Evolutionary conservation across 2,329 filamentous ascomycete genomes (phyloP).

Genomic region (Pseudocercospora eumusae): DNA sequence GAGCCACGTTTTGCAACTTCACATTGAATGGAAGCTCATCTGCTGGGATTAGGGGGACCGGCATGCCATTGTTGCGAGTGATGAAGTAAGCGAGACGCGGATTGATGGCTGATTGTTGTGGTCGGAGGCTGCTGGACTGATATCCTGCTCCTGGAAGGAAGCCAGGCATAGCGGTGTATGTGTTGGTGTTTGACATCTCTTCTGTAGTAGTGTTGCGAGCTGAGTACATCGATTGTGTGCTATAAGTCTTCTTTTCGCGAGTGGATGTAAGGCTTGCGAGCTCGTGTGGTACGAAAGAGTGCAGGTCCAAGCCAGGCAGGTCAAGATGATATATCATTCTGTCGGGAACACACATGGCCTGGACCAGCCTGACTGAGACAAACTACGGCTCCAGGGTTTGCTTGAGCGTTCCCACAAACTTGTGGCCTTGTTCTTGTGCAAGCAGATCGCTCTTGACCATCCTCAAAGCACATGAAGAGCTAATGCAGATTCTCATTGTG

Average conservation of each 20-base stretch:
- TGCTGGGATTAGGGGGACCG: conserved; percentile 46
- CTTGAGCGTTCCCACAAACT: neutral
- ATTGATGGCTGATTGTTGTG: conserved; percentile 7
- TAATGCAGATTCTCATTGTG: neutral
- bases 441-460: neutral
- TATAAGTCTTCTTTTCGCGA: conserved; percentile 2
- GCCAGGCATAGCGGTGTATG: conserved; percentile 15
- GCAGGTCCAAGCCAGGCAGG: neutral
- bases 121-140: conserved; percentile 9
- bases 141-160: conserved; percentile 12
- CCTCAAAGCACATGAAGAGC: neutral
- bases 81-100: conserved; percentile 43
- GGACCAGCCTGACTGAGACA: conserved; percentile 5
- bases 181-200: conserved; percentile 11
- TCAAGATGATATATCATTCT: conserved; percentile 1
- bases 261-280: neutral
- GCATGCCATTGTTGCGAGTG: conserved; percentile 39
- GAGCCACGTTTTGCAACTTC: conserved; percentile 43
- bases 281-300: conserved; percentile 11
- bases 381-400: conserved; percentile 2
- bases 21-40: conserved; percentile 47
- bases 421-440: neutral
- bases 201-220: neutral
- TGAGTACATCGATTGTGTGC: neutral
- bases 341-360: neutral